Conservation (phyloP, 805 yeast species). For the Metschnikowia santaceciliae region DNA sequence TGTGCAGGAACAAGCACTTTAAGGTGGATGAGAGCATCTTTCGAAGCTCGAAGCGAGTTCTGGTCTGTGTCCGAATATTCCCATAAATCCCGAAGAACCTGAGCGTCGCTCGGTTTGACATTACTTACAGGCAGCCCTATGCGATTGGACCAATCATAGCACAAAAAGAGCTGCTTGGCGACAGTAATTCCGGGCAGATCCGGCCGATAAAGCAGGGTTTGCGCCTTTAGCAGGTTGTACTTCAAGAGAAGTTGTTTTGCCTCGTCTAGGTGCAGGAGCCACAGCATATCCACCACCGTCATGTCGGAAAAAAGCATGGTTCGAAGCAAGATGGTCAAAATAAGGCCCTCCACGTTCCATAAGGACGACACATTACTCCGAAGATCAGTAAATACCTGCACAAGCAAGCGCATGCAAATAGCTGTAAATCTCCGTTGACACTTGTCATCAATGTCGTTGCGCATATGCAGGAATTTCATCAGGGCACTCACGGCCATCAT, state of each 20-base stretch:
- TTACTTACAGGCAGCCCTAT: conserved; percentile 13
- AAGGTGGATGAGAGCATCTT: conserved; percentile 8
- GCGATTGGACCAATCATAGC: conserved; percentile 18
- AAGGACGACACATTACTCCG: conserved; percentile 15
- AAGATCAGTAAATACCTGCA: conserved; percentile 18
- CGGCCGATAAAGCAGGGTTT: conserved; percentile 11
- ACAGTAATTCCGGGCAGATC: conserved; percentile 18
- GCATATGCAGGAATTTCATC: conserved; percentile 13
- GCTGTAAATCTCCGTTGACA: conserved; percentile 16
- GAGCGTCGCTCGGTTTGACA: conserved; percentile 8
- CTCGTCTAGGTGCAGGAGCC: conserved; percentile 26
- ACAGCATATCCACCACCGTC: conserved; percentile 16
- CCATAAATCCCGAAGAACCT: conserved; percentile 8
- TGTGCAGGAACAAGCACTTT: conserved; percentile 15
- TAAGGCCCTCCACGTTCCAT: conserved; percentile 24
- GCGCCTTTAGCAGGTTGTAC: conserved; percentile 18
- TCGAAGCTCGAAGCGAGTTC: neutral
- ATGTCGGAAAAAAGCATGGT: conserved; percentile 24
- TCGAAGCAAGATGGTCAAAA: conserved; percentile 24
- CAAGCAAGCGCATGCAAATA: conserved; percentile 18
- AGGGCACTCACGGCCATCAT: conserved; percentile 18
- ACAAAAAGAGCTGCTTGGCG: conserved; percentile 18
- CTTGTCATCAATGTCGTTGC: conserved; percentile 12
- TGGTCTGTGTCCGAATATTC: neutral
- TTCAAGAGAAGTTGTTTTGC: conserved; percentile 24